Conservation (phyloP, 2,329 filamentous ascomycete genomes). For the Ilyonectria destructans region DNA sequence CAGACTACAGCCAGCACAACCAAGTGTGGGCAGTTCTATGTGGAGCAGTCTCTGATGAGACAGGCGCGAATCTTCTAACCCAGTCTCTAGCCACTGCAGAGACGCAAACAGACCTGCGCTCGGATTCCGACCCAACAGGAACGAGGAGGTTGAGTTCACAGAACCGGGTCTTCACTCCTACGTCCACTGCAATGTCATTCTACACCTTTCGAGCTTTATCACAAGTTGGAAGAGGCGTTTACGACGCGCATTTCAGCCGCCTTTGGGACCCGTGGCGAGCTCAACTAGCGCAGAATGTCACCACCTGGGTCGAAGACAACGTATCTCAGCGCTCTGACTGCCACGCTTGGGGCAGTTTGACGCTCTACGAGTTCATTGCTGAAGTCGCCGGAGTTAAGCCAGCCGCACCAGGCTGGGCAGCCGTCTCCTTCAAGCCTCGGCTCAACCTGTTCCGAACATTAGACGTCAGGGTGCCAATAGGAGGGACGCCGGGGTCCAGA, state of each 20-base stretch:
- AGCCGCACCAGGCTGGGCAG: neutral
- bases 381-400: conserved; percentile 13
- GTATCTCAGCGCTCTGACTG: conserved; percentile 20
- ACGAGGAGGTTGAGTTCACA: no score
- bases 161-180: neutral
- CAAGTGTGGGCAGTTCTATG: conserved; percentile 55
- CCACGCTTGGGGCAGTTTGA: conserved; percentile 18
- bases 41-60: conserved; percentile 41
- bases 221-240: conserved; percentile 2
- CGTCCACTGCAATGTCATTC: conserved; percentile 18
- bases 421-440: neutral
- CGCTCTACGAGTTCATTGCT: conserved; percentile 3
- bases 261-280: conserved; percentile 12
- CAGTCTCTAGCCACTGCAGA: no score
- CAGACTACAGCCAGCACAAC: conserved; percentile 54
- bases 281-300: neutral
- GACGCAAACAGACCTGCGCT: no score
- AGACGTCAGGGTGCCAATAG: neutral
- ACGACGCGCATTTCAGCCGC: neutral
- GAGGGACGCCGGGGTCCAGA: no score
- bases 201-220: conserved; percentile 19
- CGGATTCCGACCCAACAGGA: no score
- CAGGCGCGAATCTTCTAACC: no score
- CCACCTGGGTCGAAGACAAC: conserved; percentile 23
- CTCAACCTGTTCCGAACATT: neutral